These are phyloP conservation scores for Rutstroemia sp. DNA, from an alignment of 2,329 filamentous ascomycete species.

Conservation along the genomic window DNA sequence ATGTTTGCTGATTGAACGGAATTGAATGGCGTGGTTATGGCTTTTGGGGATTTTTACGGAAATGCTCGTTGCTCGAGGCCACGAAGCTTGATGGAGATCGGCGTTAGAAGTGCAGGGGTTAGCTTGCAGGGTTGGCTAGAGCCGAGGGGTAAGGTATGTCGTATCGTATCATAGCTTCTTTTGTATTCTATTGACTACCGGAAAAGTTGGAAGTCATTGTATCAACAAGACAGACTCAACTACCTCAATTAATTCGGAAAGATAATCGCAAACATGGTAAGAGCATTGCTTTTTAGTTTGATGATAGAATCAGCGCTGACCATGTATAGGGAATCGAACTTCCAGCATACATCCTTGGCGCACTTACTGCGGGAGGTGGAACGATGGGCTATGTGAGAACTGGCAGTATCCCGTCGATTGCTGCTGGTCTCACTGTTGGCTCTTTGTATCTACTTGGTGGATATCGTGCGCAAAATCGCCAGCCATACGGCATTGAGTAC, in stretches of 20 bases:
- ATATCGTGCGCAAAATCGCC: conserved; percentile 66
- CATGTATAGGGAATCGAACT: conserved; percentile 36
- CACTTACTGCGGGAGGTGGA: conserved; percentile 79
- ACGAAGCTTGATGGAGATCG: conserved; percentile 12
- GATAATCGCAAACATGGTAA: conserved; percentile 22
- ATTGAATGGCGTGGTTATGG: conserved; percentile 3
- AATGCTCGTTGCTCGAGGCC: conserved; percentile 1
- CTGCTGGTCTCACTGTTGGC: conserved; percentile 78
- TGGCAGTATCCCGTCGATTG: conserved; percentile 77
- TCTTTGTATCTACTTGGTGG: conserved; percentile 68
- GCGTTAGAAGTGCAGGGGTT: conserved; percentile 4
- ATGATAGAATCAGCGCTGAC: conserved; percentile 2
- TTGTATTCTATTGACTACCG: neutral
- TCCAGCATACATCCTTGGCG: conserved; percentile 71
- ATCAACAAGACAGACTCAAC: too few species aligned
- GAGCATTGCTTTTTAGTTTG: neutral
- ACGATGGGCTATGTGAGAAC: conserved; percentile 81
- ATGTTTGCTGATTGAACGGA: conserved; percentile 28
- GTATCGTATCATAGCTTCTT: neutral
- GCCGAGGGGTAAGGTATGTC: conserved; percentile 5
- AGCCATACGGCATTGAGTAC: conserved; percentile 72
- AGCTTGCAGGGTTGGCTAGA: neutral
- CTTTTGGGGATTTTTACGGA: neutral
- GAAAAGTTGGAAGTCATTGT: too few species aligned
- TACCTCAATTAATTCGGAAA: neutral